These are phyloP conservation scores for Hyaloscypha bicolor DNA, from an alignment of 495 filamentous ascomycete genomes.

Conservation along the genomic window DNA sequence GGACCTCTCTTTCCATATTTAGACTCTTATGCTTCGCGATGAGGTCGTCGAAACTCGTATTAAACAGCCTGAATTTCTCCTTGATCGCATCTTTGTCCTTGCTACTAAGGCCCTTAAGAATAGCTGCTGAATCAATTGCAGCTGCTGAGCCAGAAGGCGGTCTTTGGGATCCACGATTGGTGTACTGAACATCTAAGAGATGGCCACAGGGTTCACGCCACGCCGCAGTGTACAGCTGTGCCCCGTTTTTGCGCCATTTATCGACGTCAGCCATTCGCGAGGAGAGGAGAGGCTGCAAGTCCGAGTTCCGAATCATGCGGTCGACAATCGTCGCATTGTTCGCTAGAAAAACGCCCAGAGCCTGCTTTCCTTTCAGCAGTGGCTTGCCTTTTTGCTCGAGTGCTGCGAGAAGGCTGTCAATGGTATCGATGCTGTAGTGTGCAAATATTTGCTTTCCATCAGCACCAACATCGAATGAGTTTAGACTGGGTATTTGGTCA, in stretches of 20 bases:
- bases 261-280: slow-evolving; percentile 67
- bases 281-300: slow-evolving; percentile 74
- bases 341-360: slow-evolving; percentile 86
- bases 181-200: slow-evolving; percentile 91
- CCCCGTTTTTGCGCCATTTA: slow-evolving; percentile 82
- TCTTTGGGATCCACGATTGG: slow-evolving; percentile 63
- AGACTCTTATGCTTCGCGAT: slow-evolving; percentile 75
- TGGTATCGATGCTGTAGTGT: slow-evolving; percentile 40
- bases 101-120: slow-evolving; percentile 78
- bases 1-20: slow-evolving; percentile 87
- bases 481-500: slow-evolving; percentile 69
- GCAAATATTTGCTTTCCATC: slow-evolving; percentile 75
- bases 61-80: slow-evolving; percentile 90
- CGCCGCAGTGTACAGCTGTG: slow-evolving; percentile 78
- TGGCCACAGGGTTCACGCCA: slow-evolving; percentile 86
- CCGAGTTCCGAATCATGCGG: slow-evolving; percentile 79
- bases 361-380: slow-evolving; percentile 74
- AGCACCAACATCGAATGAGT: slow-evolving; percentile 83
- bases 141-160: slow-evolving; percentile 68
- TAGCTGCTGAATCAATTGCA: slow-evolving; percentile 71
- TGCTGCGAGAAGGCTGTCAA: slow-evolving; percentile 53
- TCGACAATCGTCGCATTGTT: slow-evolving; percentile 89
- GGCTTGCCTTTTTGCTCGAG: slow-evolving; percentile 77
- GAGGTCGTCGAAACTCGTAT: slow-evolving; percentile 85
- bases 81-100: slow-evolving; percentile 97